These are phyloP conservation scores for Raphidocelis subcapitata DNA, from an alignment of 139 green algal genomes.

Conservation along the genomic window DNA sequence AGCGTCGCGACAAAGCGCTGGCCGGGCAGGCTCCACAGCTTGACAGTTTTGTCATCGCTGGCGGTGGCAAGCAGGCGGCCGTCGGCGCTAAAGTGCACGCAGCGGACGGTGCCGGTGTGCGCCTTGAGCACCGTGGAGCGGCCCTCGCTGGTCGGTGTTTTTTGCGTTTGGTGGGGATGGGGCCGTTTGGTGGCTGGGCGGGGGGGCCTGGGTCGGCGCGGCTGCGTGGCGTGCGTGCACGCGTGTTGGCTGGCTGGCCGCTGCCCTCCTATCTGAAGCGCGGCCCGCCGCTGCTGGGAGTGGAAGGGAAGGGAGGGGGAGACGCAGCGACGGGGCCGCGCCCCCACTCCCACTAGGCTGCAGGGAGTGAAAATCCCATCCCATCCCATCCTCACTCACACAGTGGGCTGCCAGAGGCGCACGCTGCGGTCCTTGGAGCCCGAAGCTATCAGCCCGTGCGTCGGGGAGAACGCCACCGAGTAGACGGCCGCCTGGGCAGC, in stretches of 20 bases:
- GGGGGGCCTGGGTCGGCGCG: no score
- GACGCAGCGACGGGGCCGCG: no score
- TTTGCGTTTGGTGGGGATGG: neutral
- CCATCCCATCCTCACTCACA: conserved; percentile 59
- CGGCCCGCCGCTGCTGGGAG: no score
- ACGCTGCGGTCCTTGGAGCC: conserved; percentile 84
- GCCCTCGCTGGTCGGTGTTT: conserved; percentile 75
- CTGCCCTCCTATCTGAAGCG: no score
- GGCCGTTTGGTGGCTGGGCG: neutral
- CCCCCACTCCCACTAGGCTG: no score
- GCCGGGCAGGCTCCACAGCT: conserved; percentile 80
- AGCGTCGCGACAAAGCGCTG: conserved; percentile 83
- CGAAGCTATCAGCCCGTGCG: conserved; percentile 72
- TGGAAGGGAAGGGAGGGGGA: no score
- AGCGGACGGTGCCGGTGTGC: conserved; percentile 80
- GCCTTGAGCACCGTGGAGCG: conserved; percentile 83
- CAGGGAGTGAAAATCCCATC: no score
- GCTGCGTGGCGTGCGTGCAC: no score
- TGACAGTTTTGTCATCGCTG: conserved; percentile 89
- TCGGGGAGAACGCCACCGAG: conserved; percentile 73
- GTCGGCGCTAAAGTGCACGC: conserved; percentile 74
- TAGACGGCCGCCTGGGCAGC: conserved; percentile 79
- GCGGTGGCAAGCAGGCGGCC: conserved; percentile 72
- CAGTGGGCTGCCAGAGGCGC: conserved; percentile 82
- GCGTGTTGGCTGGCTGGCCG: no score